These are phyloP conservation scores for Erodium texanum DNA, from an alignment of 441 rosid genomes.

Conservation along the genomic window DNA sequence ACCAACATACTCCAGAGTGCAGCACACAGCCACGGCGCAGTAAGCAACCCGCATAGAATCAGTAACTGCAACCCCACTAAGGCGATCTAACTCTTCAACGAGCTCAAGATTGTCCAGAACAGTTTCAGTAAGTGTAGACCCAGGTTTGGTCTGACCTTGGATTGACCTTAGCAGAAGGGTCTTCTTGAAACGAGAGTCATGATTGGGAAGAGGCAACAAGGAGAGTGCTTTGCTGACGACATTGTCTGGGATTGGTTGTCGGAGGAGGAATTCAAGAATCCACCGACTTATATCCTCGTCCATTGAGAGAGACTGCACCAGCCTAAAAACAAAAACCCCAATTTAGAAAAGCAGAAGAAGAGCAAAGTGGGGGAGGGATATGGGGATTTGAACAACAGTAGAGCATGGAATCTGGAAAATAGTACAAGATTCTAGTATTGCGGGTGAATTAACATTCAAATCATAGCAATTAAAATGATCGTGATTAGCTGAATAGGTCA, in stretches of 20 bases:
- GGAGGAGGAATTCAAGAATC: constrained; percentile 37
- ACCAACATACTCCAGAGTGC: constrained; percentile 32
- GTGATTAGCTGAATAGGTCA: too few relatives aligned
- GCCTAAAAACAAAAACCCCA: too few relatives aligned
- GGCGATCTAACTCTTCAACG: constrained; percentile 32
- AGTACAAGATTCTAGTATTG: too few relatives aligned
- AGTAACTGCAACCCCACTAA: constrained; percentile 20
- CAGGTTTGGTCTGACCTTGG: constrained; percentile 12
- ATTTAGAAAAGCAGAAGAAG: background rate
- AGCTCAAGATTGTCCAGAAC: constrained; percentile 42
- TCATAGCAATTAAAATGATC: background rate
- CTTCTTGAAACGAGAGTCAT: constrained; percentile 30
- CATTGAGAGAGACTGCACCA: constrained; percentile 3
- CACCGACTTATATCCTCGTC: constrained; percentile 25
- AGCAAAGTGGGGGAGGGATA: background rate
- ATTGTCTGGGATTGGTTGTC: constrained; percentile 26
- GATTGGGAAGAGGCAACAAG: constrained; percentile 20
- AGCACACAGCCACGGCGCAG: constrained; percentile 44
- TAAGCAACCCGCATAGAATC: constrained; percentile 46
- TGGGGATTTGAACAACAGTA: background rate
- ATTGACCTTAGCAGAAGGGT: constrained; percentile 37
- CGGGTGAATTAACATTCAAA: background rate
- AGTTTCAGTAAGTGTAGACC: constrained; percentile 31
- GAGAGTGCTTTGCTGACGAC: constrained; percentile 24
- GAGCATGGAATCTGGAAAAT: too few relatives aligned